Evolutionary conservation across 495 filamentous ascomycete genomes (phyloP), one percentile per base, ranked within the genome.

Genomic region (Aspergillus wentii): DNA sequence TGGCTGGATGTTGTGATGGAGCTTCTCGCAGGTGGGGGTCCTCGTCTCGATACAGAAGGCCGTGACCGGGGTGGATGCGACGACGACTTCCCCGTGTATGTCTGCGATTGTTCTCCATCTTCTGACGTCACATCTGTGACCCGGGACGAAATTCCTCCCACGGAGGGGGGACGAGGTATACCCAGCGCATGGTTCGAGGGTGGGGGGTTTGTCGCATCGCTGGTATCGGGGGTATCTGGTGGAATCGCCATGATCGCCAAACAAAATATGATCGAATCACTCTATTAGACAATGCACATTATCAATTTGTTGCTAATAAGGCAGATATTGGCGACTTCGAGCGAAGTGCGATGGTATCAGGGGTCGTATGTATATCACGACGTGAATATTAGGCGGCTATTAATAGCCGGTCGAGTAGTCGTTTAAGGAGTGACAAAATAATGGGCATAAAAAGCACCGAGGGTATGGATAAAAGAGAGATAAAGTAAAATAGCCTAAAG

Each of bases 121-220:
- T 75, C 70, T 1, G 71, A 72, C 32, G 74, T 78, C 50, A 85
- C 75, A 54, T 92, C 86, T 8, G 87, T 92, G 74, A 91, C 84
- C 44, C 83, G 82, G 30, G 86, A 91, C 10, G 88, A 94, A 21
- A 94, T 85, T 35, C 88, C 72, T 32, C 64, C 64, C 18, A 71
- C 57, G 4, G 67, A 71, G 20, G 65, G 67, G 38, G 67, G 64
- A 8, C 65, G 62, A 51, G 65, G 67, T 19, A 71, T 60, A 2
- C 64, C 66, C 32, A 68, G 34, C 17, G 46, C 54, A 66, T 64
- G 54, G 40, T 58, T 52, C 21, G 51, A 38, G 14, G 49, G 27
- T 6, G 49, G 32, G 23, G 48, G 35, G 26, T 46, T 43, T 5
- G 49, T 53, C 35, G 50, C 48, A 35, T 64, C 46, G 44, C 42